Percentiles rank a stretch among this genome's conserved stretches.
phyloP scores from a whole-genome alignment of 768 basidiomycete genomes.

The Leccinum disarticulatum region DNA sequence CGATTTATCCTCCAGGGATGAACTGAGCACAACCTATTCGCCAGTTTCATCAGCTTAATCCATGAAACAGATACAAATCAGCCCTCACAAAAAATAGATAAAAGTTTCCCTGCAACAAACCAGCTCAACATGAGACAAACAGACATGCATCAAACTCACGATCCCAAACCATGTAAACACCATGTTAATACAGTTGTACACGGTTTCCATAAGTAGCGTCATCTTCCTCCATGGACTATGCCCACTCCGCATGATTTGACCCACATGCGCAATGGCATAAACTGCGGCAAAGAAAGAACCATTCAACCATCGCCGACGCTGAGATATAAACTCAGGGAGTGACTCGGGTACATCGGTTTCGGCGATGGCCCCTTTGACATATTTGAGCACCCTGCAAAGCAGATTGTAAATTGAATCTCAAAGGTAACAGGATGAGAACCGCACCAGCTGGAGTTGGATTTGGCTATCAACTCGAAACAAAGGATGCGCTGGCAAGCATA shows the following conservation, averaged over 20 bases:
- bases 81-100: slow-evolving; percentile 85
- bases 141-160: slow-evolving; percentile 43
- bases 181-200: slow-evolving; percentile 86
- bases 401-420: slow-evolving; percentile 6
- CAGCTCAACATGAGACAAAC: neutral
- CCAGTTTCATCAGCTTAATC: slow-evolving; percentile 1
- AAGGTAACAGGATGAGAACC: slow-evolving; percentile 17
- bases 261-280: slow-evolving; percentile 82
- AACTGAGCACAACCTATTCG: slow-evolving; percentile 77
- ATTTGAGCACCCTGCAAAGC: slow-evolving; percentile 82
- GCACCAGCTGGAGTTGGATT: slow-evolving; percentile 75
- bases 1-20: slow-evolving; percentile 74
- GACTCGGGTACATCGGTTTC: slow-evolving; percentile 94
- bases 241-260: slow-evolving; percentile 36
- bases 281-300: slow-evolving; percentile 95
- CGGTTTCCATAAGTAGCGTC: slow-evolving; percentile 72
- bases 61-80: neutral
- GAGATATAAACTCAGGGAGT: slow-evolving; percentile 90
- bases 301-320: slow-evolving; percentile 86
- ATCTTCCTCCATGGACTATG: slow-evolving; percentile 78
- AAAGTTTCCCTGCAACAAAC: slow-evolving; percentile 73
- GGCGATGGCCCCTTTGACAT: slow-evolving; percentile 90
- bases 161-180: slow-evolving; percentile 93
- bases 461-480: slow-evolving; percentile 79
- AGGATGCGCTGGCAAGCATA: slow-evolving; percentile 64